phyloP scores from a whole-genome alignment of 495 filamentous ascomycete genomes.

The Podospora bellae-mahoneyi region DNA sequence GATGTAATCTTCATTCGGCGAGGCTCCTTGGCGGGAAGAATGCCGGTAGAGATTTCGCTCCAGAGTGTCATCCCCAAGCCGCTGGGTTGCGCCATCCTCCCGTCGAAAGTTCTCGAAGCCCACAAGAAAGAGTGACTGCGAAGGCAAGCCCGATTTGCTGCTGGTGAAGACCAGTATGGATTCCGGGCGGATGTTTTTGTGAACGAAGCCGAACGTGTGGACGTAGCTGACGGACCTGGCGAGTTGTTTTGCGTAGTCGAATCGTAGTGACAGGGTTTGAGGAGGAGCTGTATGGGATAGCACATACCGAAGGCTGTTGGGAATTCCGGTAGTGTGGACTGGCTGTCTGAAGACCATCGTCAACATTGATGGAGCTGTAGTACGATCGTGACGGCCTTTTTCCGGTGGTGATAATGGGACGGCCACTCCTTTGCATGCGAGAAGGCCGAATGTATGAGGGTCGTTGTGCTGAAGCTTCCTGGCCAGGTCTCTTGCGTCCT shows the following conservation, averaged over 20 bases:
- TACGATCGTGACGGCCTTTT: background rate
- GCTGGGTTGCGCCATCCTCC: slow-evolving; percentile 9
- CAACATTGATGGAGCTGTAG: background rate
- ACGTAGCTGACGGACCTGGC: slow-evolving; percentile 41
- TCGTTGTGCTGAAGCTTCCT: slow-evolving; percentile 35
- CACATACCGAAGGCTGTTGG: background rate
- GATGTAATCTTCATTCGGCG: slow-evolving; percentile 38
- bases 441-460: slow-evolving; percentile 46
- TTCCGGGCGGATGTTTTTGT: slow-evolving; percentile 58
- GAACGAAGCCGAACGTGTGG: slow-evolving; percentile 52
- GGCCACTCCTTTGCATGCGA: slow-evolving; percentile 43
- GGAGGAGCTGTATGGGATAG: background rate
- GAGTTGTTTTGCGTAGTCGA: background rate
- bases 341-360: background rate
- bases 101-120: slow-evolving; percentile 51
- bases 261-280: background rate
- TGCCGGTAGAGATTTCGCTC: slow-evolving; percentile 55
- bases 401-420: background rate
- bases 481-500: slow-evolving; percentile 43
- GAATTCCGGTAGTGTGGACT: background rate
- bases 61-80: slow-evolving; percentile 41
- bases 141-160: background rate
- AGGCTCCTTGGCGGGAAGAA: slow-evolving; percentile 45
- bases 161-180: slow-evolving; percentile 43
- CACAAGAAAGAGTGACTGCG: slow-evolving; percentile 38